These are phyloP conservation scores for Noccaea bulbosa DNA, from an alignment of 345 rosid species.

Conservation along the genomic window DNA sequence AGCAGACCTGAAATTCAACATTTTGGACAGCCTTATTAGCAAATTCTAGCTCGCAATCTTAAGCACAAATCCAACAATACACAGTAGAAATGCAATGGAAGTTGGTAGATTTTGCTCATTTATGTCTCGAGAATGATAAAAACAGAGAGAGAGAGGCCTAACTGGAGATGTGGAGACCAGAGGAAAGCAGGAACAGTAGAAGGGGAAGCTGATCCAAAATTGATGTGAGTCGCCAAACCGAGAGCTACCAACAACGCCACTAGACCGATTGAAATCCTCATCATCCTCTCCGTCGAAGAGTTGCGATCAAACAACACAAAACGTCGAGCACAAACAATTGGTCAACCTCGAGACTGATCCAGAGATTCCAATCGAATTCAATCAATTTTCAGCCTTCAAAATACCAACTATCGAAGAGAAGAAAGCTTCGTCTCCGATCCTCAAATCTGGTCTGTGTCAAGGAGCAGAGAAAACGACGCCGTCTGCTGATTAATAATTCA, in stretches of 20 bases:
- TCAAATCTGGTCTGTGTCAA: slow-evolving; percentile 22
- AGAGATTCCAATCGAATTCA: neutral
- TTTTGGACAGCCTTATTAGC: neutral
- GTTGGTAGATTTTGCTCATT: neutral
- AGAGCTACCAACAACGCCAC: slow-evolving; percentile 29
- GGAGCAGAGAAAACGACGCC: neutral
- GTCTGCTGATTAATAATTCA: neutral
- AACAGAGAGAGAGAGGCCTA: neutral
- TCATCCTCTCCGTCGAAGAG: slow-evolving; percentile 5
- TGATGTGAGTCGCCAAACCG: neutral
- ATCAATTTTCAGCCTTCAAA: neutral
- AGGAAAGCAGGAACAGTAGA: slow-evolving; percentile 67
- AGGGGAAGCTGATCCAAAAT: slow-evolving; percentile 41
- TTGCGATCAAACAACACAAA: neutral
- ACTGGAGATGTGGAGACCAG: slow-evolving; percentile 64
- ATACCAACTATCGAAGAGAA: neutral
- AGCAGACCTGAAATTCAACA: slow-evolving; percentile 26
- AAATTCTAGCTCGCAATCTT: neutral
- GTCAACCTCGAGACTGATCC: neutral
- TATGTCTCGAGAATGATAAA: neutral
- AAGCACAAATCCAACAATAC: neutral
- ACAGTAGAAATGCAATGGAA: neutral
- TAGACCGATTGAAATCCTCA: neutral
- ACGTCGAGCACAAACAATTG: neutral
- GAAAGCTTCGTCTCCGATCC: slow-evolving; percentile 8